Percentiles rank a stretch among this genome's conserved stretches.
Evolutionary conservation across 495 filamentous ascomycete genomes (phyloP).

Genomic region (Penicillium flavigenum): DNA sequence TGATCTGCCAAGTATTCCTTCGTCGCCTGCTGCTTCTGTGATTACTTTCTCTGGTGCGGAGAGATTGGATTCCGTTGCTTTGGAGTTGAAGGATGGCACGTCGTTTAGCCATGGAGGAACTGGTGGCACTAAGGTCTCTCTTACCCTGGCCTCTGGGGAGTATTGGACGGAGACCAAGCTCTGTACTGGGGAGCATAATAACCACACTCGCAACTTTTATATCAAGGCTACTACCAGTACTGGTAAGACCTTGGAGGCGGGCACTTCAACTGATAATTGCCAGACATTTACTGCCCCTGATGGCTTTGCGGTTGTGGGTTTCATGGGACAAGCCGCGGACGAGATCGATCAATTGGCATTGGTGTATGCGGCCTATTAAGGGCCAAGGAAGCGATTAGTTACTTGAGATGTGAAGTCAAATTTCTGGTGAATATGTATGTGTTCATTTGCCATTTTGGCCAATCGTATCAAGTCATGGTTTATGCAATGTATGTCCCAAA

Average conservation of each 20-base stretch:
- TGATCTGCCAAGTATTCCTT: conserved; percentile 41
- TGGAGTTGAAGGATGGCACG: conserved; percentile 48
- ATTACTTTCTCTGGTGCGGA: conserved; percentile 50
- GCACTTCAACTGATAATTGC: conserved; percentile 51
- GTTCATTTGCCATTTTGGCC: conserved; percentile 8
- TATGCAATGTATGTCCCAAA: conserved; percentile 17
- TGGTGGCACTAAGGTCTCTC: conserved; percentile 44
- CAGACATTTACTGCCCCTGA: conserved; percentile 45
- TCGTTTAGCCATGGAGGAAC: conserved; percentile 54
- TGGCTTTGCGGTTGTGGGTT: conserved; percentile 60
- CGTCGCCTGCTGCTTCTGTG: conserved; percentile 32
- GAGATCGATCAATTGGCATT: conserved; percentile 61
- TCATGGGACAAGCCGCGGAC: conserved; percentile 55
- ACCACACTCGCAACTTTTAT: conserved; percentile 56
- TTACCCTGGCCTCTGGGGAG: conserved; percentile 49
- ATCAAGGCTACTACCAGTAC: conserved; percentile 52
- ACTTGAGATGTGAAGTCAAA: background rate
- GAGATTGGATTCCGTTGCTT: conserved; percentile 50
- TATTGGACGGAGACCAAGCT: conserved; percentile 50
- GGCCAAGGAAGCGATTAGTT: background rate
- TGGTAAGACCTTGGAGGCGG: conserved; percentile 49
- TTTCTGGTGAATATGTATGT: background rate
- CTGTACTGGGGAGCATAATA: conserved; percentile 51
- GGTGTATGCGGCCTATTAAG: conserved; percentile 38
- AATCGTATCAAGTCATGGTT: conserved; percentile 6